Evolutionary conservation across 2,329 filamentous ascomycete genomes (phyloP).

Genomic region (Blastomyces emzantsi): DNA sequence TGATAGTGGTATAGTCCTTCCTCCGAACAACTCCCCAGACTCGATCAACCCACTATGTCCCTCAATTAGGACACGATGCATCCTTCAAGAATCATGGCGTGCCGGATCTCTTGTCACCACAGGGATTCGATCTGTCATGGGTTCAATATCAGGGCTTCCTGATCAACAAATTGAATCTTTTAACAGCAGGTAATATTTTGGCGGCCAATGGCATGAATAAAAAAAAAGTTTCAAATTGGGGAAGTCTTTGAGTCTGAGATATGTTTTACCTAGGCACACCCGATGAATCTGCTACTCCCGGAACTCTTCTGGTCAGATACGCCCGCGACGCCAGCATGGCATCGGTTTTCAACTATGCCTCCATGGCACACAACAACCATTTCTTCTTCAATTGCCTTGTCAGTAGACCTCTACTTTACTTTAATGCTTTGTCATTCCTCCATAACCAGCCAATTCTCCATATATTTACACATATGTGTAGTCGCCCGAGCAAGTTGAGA

Average conservation of each 20-base stretch:
- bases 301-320: constrained; percentile 62
- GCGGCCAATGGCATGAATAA: constrained; percentile 1
- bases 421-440: constrained; percentile 45
- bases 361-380: constrained; percentile 87
- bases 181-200: constrained; percentile 56
- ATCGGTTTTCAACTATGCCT: constrained; percentile 87
- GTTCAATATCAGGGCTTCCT: constrained; percentile 69
- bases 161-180: constrained; percentile 64
- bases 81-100: constrained; percentile 48
- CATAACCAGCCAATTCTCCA: background rate
- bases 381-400: constrained; percentile 43
- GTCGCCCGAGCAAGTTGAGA: constrained; percentile 40
- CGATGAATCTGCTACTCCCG: constrained; percentile 52
- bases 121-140: constrained; percentile 70
- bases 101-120: constrained; percentile 59
- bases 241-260: background rate
- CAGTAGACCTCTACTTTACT: constrained; percentile 52
- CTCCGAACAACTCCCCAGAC: constrained; percentile 30
- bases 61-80: constrained; percentile 40
- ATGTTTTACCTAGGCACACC: constrained; percentile 47
- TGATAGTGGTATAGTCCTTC: constrained; percentile 22
- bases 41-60: constrained; percentile 38
- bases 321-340: constrained; percentile 72
- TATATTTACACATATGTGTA: constrained; percentile 12
- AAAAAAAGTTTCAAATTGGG: background rate